Percentiles rank a stretch among this genome's conserved stretches.
Conservation (phyloP, 179 eudicot species). For the Vitellaria paradoxa region DNA sequence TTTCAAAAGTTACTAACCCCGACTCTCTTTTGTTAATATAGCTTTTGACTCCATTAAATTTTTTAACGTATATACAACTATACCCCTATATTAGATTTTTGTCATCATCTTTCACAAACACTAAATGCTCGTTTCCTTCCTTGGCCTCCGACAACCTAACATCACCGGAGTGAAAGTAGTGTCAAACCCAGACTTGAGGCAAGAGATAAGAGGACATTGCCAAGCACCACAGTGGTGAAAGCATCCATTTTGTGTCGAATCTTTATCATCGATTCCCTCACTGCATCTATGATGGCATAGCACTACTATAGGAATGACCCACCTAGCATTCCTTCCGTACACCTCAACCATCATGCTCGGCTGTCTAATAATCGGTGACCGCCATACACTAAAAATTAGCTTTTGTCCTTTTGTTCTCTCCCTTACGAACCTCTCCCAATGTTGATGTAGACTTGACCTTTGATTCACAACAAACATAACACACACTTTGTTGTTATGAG, state of each 20-base stretch:
- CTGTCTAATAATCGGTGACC: conserved; percentile 56
- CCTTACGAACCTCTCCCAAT: conserved; percentile 66
- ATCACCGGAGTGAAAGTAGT: conserved; percentile 59
- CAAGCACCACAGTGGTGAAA: conserved; percentile 38
- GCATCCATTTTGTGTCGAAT: conserved; percentile 54
- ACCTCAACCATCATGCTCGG: conserved; percentile 47
- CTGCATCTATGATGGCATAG: conserved; percentile 31
- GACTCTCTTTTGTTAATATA: too few species aligned
- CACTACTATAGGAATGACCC: conserved; percentile 47
- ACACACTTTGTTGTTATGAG: too few species aligned
- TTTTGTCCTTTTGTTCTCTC: conserved; percentile 47
- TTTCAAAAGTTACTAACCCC: too few species aligned
- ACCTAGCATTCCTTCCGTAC: conserved; percentile 44
- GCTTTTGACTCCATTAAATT: too few species aligned
- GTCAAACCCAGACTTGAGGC: conserved; percentile 47
- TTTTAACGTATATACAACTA: too few species aligned
- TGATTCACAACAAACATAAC: too few species aligned
- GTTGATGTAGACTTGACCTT: conserved; percentile 57
- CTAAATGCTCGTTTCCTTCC: too few species aligned
- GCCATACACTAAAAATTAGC: conserved; percentile 52
- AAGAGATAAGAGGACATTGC: conserved; percentile 46
- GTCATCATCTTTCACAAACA: too few species aligned
- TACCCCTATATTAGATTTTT: too few species aligned
- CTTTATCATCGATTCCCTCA: conserved; percentile 36
- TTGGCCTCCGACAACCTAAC: too few species aligned